Evolutionary conservation across 345 rosid genomes (phyloP), one percentile per base, ranked within the genome.

Genomic region (Aquilaria malaccensis): DNA sequence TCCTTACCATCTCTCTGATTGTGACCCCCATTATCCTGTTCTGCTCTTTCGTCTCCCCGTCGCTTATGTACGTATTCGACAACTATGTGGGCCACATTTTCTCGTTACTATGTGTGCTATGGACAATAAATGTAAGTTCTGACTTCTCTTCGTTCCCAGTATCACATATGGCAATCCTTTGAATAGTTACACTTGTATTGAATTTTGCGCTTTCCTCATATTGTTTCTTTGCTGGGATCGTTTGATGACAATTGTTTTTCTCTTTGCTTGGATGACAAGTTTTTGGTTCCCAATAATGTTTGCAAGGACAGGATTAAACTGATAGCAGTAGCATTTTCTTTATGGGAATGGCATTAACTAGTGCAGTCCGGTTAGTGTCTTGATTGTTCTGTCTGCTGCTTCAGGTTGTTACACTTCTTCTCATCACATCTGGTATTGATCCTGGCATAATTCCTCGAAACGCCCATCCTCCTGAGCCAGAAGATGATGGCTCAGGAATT

Each of bases 401-500:
- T 31, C 88, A 93, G 98, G 88, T 81, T 67, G 49, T 89, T 45
- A 37, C 76, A 53, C 88, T 93, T 67, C 83, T 93, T 61, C 74
- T 93, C 70, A 86, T 93, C 61, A 83, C 98, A 56, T 89, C 98
- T 32, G 87, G 84, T 65, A 85, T 87, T 68, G 98, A 89, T 81
- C 98, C 97, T 53, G 97, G 98, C 67, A 87, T 93, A 47, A 77
- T 89, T 71, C 98, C 98, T 45, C 82, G 97, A 58, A 93, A 84
- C 65, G 33, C 48, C 11, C 86, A 83, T 69, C 95, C 97, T 73
- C 93, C 87, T n/a, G 85, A 76, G 9, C 77, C 76, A 1, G 96
- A 93, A 14, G 94, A 84, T 13, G 94, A 93, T 45, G 69, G 72
- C 33, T 86, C 89, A 29, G 64, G 63, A 65, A 47, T 80, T 49